phyloP scores from a whole-genome alignment of 352 stramenopile genomes.

The Phytophthora boehmeriae region DNA sequence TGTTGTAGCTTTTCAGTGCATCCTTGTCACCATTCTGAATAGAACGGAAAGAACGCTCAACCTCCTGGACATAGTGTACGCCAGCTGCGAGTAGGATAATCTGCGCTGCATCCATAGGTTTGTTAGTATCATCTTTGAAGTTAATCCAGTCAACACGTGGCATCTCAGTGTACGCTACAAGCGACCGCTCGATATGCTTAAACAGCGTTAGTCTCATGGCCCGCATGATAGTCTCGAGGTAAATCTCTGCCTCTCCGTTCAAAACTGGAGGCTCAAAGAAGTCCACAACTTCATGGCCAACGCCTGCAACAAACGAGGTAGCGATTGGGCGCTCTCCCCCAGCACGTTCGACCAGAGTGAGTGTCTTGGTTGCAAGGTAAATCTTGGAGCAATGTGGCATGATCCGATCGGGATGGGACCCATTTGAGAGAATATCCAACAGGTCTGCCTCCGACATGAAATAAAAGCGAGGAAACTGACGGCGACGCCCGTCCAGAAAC shows the following conservation, averaged over 20 bases:
- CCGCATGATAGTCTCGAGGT: slow-evolving; percentile 95
- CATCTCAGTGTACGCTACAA: slow-evolving; percentile 92
- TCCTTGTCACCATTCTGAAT: slow-evolving; percentile 87
- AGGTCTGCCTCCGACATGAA: slow-evolving; percentile 93
- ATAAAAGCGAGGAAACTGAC: slow-evolving; percentile 95
- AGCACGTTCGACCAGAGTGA: slow-evolving; percentile 78
- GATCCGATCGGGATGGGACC: slow-evolving; percentile 92
- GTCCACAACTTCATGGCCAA: slow-evolving; percentile 93
- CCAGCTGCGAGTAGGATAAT: slow-evolving; percentile 94
- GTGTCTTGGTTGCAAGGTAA: slow-evolving; percentile 94
- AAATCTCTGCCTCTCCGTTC: slow-evolving; percentile 97
- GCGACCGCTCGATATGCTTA: slow-evolving; percentile 92
- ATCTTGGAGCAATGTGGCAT: slow-evolving; percentile 97
- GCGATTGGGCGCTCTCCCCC: slow-evolving; percentile 77
- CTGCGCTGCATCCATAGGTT: slow-evolving; percentile 94
- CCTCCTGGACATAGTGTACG: slow-evolving; percentile 94
- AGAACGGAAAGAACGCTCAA: slow-evolving; percentile 83
- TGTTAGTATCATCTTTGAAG: slow-evolving; percentile 87
- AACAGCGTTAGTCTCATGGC: slow-evolving; percentile 95
- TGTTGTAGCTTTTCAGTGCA: slow-evolving; percentile 91
- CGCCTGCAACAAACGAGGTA: slow-evolving; percentile 92
- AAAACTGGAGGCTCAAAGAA: slow-evolving; percentile 93
- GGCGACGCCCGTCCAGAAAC: slow-evolving; percentile 94
- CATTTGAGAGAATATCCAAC: slow-evolving; percentile 96
- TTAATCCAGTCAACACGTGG: slow-evolving; percentile 96